Evolutionary conservation across 352 stramenopile genomes (phyloP).

Genomic region (Pythium biforme): DNA sequence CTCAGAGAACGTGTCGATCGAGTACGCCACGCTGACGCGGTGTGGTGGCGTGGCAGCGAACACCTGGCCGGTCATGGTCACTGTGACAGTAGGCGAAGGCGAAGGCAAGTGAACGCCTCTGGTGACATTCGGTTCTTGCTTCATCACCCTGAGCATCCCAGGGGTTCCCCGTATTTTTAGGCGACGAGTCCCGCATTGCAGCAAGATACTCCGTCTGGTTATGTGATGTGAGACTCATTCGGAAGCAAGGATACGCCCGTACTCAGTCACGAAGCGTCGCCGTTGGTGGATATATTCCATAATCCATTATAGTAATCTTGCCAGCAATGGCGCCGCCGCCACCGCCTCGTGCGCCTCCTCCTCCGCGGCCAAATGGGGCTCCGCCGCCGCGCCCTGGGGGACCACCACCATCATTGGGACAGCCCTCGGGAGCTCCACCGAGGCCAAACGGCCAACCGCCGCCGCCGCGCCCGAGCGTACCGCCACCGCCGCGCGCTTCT

Average conservation of each 20-base stretch:
- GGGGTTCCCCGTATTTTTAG: constrained; percentile 14
- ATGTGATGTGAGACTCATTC: not conserved
- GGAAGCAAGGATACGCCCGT: not conserved
- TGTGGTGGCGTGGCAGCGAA: constrained; percentile 6
- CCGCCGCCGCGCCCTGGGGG: constrained; percentile 18
- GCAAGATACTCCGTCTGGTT: not conserved
- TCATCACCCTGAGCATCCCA: too few relatives aligned
- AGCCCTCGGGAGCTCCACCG: constrained; percentile 13
- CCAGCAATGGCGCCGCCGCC: constrained; percentile 4
- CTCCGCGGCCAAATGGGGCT: constrained; percentile 26
- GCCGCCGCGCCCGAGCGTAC: constrained; percentile 28
- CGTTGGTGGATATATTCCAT: not conserved
- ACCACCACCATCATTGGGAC: constrained; percentile 10
- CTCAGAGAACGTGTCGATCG: constrained; percentile 58
- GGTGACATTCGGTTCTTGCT: not conserved
- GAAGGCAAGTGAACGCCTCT: not conserved
- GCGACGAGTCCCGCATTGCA: constrained; percentile 8
- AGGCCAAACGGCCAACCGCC: constrained; percentile 5
- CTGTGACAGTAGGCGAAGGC: not conserved
- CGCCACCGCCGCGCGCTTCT: constrained; percentile 26
- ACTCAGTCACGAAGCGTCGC: constrained; percentile 4
- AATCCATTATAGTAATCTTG: not conserved
- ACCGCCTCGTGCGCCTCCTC: constrained; percentile 10
- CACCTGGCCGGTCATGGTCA: constrained; percentile 8
- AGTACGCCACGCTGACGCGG: constrained; percentile 30